phyloP scores from a whole-genome alignment of 345 rosid genomes.

The Dipteronia dyeriana region DNA sequence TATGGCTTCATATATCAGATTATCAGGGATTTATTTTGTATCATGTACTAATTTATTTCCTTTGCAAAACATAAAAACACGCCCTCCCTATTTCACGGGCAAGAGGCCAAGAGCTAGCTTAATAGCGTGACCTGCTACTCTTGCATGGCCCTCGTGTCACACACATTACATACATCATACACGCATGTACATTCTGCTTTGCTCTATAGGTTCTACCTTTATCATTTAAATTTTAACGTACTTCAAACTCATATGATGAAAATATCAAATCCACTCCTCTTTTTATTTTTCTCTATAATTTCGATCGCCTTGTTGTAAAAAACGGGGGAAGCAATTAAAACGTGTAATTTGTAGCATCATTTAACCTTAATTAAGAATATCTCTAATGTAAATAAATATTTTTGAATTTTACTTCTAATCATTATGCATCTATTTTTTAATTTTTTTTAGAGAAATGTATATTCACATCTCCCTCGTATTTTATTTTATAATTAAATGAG shows the following conservation, averaged over 20 bases:
- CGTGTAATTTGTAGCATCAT: not conserved
- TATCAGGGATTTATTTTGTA: not conserved
- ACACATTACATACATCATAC: not conserved
- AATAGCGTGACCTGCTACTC: constrained; percentile 18
- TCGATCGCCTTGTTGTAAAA: not conserved
- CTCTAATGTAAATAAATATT: no score
- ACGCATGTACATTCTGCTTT: not conserved
- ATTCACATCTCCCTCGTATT: no score
- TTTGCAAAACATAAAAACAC: not conserved
- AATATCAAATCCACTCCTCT: not conserved
- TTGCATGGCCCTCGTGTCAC: not conserved
- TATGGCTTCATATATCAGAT: not conserved
- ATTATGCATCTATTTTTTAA: no score
- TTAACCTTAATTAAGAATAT: no score
- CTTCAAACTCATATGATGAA: no score
- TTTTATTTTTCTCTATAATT: not conserved
- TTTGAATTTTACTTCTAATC: no score
- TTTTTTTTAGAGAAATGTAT: no score
- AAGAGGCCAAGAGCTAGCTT: no score
- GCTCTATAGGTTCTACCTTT: not conserved
- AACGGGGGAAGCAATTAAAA: not conserved
- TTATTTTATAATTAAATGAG: no score
- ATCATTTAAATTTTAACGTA: no score
- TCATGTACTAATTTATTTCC: not conserved
- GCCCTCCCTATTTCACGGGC: constrained; percentile 8